Percentiles rank a stretch among this genome's conserved stretches.
Conservation (phyloP, 805 yeast genomes). For the Wickerhamomyces ciferrii region DNA sequence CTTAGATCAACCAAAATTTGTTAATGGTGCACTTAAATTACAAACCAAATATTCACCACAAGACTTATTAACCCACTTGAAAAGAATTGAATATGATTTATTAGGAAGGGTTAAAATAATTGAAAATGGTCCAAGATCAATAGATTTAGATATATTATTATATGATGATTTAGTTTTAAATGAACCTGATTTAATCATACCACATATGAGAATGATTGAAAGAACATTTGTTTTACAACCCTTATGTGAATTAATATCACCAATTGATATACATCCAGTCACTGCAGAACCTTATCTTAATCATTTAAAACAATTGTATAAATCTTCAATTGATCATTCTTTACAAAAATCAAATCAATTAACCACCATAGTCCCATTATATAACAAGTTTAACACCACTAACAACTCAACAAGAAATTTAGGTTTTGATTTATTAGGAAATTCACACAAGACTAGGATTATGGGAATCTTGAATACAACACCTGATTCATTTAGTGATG, state of each 20-base stretch:
- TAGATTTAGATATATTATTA: conserved; percentile 83
- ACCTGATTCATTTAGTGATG: conserved; percentile 95
- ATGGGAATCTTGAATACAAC: conserved; percentile 92
- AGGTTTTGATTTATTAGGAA: conserved; percentile 39
- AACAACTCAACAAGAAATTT: conserved; percentile 20
- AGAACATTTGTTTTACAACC: conserved; percentile 90
- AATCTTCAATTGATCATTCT: conserved; percentile 20
- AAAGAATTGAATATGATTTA: conserved; percentile 71
- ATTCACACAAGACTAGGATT: conserved; percentile 48
- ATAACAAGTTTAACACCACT: conserved; percentile 15
- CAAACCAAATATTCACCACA: conserved; percentile 60
- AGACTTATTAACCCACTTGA: conserved; percentile 54
- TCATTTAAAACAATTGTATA: conserved; percentile 56
- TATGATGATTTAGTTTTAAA: conserved; percentile 50
- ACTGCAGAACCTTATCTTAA: conserved; percentile 75
- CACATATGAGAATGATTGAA: conserved; percentile 85
- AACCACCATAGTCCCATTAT: conserved; percentile 44
- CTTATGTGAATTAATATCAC: conserved; percentile 71
- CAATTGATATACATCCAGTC: conserved; percentile 70
- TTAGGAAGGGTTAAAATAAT: conserved; percentile 69
- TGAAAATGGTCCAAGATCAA: conserved; percentile 88
- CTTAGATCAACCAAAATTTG: conserved; percentile 71
- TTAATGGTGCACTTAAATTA: conserved; percentile 76
- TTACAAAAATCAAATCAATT: conserved; percentile 48
- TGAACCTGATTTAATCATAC: conserved; percentile 58